Base-by-base conservation (phyloP, 1,139 yeast genomes). In the Zygoascus sp. region DNA sequence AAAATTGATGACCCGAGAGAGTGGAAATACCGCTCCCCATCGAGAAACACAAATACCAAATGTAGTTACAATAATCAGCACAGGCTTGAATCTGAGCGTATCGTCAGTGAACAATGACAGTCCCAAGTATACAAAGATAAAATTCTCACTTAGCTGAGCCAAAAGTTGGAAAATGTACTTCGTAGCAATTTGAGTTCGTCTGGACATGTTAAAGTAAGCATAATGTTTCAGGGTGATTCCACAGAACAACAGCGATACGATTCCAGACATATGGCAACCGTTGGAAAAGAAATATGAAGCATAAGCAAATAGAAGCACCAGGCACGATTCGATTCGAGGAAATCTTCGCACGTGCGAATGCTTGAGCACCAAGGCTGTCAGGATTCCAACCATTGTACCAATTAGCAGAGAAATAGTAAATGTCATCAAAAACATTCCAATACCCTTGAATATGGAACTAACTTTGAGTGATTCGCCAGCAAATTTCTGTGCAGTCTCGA, bases 261-360 rank as follows among this genome's bases (percentile, higher is more conserved):
- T 94, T 42, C 99, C 99, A 5, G 97, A 89, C 98, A 92, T 92
- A 64, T 94, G 98, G 57, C 98, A 94, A 38, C 98, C 99, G 63
- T 92, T 94, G 42, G 97, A 90, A 67, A 94, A 92, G 72, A 94
- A 94, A 64, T 94, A 94, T 0, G 97, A 87, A 57, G 90, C 96
- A 63, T 94, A 94, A 7, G 98, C 97, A 64, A 90, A 83, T 54
- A 94, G 70, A 44, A 92, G 70, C 21, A 94, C 95, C 53, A 94
- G 67, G 65, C 98, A 92, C 17, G 97, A 87, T 70, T 94, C 99
- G 58, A 92, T 88, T 64, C 90, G 95, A 11, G 98, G 97, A 65
- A 86, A 88, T 56, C 98, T 73, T 67, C 97, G 76, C 42, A 94
- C 82, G 59, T 89, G 95, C 2, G 96, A 83, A 64, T 94, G 97